Conservation (phyloP, 2,329 filamentous ascomycete species). For the Sarocladium oryzae region DNA sequence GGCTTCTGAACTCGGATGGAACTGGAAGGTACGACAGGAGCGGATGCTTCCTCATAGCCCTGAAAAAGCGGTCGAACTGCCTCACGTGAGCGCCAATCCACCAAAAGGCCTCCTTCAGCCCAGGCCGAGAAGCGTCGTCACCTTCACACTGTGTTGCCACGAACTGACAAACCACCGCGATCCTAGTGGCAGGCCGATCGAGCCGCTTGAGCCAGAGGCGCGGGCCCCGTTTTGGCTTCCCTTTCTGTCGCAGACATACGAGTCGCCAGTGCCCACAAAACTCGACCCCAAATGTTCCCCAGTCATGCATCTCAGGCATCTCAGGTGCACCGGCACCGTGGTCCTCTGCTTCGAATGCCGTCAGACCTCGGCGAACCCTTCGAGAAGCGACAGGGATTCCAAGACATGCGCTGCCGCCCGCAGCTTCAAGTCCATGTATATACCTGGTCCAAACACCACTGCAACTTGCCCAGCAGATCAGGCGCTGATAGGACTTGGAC, state of each 20-base stretch:
- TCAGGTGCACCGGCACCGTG: neutral
- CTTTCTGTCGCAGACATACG: neutral
- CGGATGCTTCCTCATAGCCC: neutral
- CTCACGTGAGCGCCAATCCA: neutral
- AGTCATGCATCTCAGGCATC: slow-evolving; percentile 1
- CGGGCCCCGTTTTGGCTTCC: slow-evolving; percentile 4
- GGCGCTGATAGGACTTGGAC: neutral
- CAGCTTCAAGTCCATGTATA: too few species aligned
- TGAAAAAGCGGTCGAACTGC: neutral
- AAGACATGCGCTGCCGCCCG: neutral
- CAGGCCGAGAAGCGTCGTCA: too few species aligned
- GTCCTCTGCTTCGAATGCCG: neutral
- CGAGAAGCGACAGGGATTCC: slow-evolving; percentile 7
- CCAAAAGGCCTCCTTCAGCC: neutral
- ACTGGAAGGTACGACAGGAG: neutral
- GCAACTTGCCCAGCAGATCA: too few species aligned
- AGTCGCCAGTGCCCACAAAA: neutral
- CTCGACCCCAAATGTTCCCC: neutral
- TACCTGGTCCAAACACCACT: too few species aligned
- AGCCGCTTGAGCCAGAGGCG: neutral
- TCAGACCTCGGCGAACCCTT: neutral
- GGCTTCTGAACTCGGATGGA: slow-evolving; percentile 1
- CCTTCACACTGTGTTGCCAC: slow-evolving; percentile 2
- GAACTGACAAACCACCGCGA: slow-evolving; percentile 7
- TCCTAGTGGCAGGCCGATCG: slow-evolving; percentile 8